These are phyloP conservation scores for Planoprotostelium fungivorum DNA, from an alignment of 78 protist genomes.

Conservation along the genomic window DNA sequence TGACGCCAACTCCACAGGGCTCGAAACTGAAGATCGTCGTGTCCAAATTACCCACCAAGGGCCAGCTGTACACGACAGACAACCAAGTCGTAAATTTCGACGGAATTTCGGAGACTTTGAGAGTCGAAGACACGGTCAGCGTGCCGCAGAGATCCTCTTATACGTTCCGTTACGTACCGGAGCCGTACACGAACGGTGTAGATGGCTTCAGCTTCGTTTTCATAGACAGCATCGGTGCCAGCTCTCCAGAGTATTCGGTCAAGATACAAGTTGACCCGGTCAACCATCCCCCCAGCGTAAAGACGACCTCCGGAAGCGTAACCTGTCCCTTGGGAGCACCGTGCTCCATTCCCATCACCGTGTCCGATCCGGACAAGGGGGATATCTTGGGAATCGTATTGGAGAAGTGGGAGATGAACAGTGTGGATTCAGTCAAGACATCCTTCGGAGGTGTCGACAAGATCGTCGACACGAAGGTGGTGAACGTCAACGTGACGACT, in stretches of 20 bases:
- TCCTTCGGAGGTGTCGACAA: too few relatives aligned
- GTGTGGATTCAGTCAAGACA: neutral
- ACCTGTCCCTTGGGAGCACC: neutral
- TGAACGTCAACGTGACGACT: too few relatives aligned
- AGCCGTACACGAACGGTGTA: neutral
- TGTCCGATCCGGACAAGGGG: neutral
- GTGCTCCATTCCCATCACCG: neutral
- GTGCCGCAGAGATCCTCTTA: neutral
- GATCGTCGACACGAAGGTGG: too few relatives aligned
- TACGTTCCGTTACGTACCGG: neutral
- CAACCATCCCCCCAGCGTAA: neutral
- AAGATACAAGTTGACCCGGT: neutral
- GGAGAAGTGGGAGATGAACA: neutral
- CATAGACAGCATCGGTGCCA: neutral
- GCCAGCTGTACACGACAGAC: neutral
- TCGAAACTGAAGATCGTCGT: neutral
- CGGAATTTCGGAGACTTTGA: neutral
- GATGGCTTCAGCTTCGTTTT: neutral
- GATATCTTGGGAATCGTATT: neutral
- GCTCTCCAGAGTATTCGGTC: neutral
- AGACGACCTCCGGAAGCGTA: neutral
- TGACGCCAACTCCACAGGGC: too few relatives aligned
- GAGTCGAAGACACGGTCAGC: neutral
- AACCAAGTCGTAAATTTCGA: neutral
- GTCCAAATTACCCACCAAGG: neutral